Evolutionary conservation across 2,329 filamentous ascomycete genomes (phyloP).

Genomic region (Penicillium freii): DNA sequence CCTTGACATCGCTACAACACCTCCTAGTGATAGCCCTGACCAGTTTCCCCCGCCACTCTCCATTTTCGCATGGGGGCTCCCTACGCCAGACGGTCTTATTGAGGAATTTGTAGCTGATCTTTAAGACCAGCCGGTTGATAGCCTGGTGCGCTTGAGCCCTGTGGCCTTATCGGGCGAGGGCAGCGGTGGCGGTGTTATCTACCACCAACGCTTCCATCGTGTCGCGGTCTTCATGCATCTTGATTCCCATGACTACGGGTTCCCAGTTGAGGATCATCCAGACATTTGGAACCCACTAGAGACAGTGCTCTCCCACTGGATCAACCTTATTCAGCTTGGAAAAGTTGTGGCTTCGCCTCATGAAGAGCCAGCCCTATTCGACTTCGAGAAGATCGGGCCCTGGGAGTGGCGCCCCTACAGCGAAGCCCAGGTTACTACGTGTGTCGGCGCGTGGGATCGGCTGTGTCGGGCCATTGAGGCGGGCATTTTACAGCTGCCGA

Average conservation of each 20-base stretch:
- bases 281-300: conserved; percentile 28
- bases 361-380: too few relatives aligned
- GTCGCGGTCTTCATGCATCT: conserved; percentile 16
- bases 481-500: too few relatives aligned
- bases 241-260: conserved; percentile 4
- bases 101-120: conserved; percentile 16
- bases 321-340: conserved; percentile 17
- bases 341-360: too few relatives aligned
- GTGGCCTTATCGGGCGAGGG: conserved; percentile 18
- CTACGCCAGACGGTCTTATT: too few relatives aligned
- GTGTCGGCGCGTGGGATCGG: too few relatives aligned
- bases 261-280: conserved; percentile 17
- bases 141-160: conserved; percentile 26
- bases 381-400: too few relatives aligned
- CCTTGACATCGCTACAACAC: conserved; percentile 19
- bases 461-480: too few relatives aligned
- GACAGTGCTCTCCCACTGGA: conserved; percentile 26
- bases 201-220: conserved; percentile 21
- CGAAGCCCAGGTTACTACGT: too few relatives aligned
- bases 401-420: too few relatives aligned
- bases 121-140: conserved; percentile 19
- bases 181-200: conserved; percentile 29
- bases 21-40: not conserved
- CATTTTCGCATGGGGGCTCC: not conserved
- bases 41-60: conserved; percentile 7